phyloP scores from a whole-genome alignment of 2,329 filamentous ascomycete species.

The Teratosphaeria zuluensis region DNA sequence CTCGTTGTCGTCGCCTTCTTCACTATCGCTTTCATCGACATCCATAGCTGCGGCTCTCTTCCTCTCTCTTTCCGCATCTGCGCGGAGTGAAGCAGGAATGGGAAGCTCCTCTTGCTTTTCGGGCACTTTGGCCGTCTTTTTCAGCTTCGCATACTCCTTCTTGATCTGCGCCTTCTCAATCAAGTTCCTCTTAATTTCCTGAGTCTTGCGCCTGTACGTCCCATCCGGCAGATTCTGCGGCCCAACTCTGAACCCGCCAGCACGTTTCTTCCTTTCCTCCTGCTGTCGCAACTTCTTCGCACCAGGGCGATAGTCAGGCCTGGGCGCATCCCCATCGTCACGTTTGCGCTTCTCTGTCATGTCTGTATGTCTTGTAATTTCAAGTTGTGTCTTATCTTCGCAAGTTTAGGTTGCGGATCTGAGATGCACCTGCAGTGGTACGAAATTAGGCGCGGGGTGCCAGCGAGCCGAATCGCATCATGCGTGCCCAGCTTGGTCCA shows the following conservation, averaged over 20 bases:
- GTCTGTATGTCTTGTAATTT: not conserved
- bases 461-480: not conserved
- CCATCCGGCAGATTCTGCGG: slow-evolving; percentile 88
- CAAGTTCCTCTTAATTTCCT: slow-evolving; percentile 79
- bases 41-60: slow-evolving; percentile 10
- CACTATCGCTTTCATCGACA: slow-evolving; percentile 10
- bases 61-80: slow-evolving; percentile 3
- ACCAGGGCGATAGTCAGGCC: slow-evolving; percentile 8
- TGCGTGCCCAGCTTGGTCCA: not conserved
- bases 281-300: slow-evolving; percentile 7
- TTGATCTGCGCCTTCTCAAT: slow-evolving; percentile 91
- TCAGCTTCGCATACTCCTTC: slow-evolving; percentile 84
- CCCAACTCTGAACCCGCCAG: slow-evolving; percentile 72
- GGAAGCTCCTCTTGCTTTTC: slow-evolving; percentile 20
- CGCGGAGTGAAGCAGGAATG: slow-evolving; percentile 19
- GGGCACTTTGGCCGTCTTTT: slow-evolving; percentile 41
- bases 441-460: not conserved
- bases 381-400: not conserved
- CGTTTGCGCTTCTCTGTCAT: slow-evolving; percentile 12
- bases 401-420: not conserved
- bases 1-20: slow-evolving; percentile 7
- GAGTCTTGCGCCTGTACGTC: slow-evolving; percentile 72
- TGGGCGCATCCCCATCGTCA: slow-evolving; percentile 3
- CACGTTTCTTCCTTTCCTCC: slow-evolving; percentile 33
- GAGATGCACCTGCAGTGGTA: not conserved